phyloP scores from a whole-genome alignment of 2,329 filamentous ascomycete genomes.

The Thelonectria rubi region DNA sequence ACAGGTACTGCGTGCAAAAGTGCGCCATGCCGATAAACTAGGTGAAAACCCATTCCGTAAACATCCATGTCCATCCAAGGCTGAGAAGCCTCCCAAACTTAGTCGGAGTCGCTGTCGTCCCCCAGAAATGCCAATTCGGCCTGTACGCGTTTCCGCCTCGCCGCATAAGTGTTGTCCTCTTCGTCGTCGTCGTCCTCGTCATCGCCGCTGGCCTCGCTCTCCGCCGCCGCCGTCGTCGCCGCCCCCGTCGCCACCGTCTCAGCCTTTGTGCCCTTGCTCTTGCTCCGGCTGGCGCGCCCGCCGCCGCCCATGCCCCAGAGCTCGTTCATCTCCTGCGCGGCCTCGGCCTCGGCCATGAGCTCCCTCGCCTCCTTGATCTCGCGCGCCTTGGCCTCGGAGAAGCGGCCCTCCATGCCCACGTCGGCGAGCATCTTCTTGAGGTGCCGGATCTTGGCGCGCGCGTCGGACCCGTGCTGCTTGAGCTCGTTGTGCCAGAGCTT shows the following conservation, averaged over 20 bases:
- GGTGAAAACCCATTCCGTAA: background rate
- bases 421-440: conserved; percentile 82
- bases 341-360: conserved; percentile 83
- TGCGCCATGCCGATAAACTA: background rate
- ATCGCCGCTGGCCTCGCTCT: conserved; percentile 43
- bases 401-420: conserved; percentile 87
- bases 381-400: conserved; percentile 82
- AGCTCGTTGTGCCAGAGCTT: conserved; percentile 93
- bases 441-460: conserved; percentile 83
- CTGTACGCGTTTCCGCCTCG: conserved; percentile 58
- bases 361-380: conserved; percentile 91
- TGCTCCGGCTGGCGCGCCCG: conserved; percentile 54
- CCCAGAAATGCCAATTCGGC: conserved; percentile 72
- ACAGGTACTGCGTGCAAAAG: background rate
- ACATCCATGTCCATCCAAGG: background rate
- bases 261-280: conserved; percentile 43
- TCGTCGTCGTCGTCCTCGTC: conserved; percentile 42
- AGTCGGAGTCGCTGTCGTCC: conserved; percentile 73
- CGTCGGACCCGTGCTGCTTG: conserved; percentile 74
- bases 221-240: conserved; percentile 32
- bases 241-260: conserved; percentile 36
- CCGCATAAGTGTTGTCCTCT: conserved; percentile 50
- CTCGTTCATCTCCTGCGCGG: conserved; percentile 81
- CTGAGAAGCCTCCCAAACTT: conserved; percentile 12
- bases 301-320: conserved; percentile 71